Percentiles rank a stretch among this genome's conserved stretches.
Evolutionary conservation across 768 basidiomycete species (phyloP).

Genomic region (Kwoniella pini): DNA sequence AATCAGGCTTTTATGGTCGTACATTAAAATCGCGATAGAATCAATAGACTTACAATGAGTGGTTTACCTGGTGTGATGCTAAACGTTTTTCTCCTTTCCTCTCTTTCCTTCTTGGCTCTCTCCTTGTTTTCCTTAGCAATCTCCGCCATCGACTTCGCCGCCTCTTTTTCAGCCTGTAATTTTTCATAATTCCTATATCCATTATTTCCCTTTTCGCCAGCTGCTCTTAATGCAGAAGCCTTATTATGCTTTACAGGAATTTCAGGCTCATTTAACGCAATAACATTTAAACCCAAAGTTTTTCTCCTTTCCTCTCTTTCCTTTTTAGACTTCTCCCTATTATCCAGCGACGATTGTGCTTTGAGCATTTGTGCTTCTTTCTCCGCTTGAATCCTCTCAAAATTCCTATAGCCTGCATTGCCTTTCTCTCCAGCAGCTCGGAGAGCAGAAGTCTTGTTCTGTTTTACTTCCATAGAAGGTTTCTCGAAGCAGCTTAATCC

Average conservation of each 20-base stretch:
- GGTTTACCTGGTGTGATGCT: conserved; percentile 26
- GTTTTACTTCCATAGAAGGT: not conserved
- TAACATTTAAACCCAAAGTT: not conserved
- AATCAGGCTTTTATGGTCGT: too few relatives aligned
- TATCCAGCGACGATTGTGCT: not conserved
- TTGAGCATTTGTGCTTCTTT: not conserved
- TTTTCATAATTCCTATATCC: conserved; percentile 5
- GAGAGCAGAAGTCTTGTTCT: not conserved
- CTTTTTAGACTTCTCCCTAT: not conserved
- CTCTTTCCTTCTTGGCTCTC: conserved; percentile 6
- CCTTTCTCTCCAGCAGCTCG: conserved; percentile 5
- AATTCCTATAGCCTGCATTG: not conserved
- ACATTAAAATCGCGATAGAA: too few relatives aligned
- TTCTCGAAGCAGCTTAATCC: not conserved
- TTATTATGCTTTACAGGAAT: conserved; percentile 3
- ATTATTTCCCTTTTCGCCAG: conserved; percentile 6
- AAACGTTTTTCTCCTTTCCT: conserved; percentile 24
- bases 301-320: conserved; percentile 2
- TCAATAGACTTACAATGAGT: conserved; percentile 24
- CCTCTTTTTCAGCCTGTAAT: not conserved
- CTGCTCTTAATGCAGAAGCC: conserved; percentile 9
- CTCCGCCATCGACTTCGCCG: conserved; percentile 1
- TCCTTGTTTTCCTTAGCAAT: conserved; percentile 20
- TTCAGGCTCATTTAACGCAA: conserved; percentile 1
- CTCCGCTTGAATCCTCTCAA: not conserved